Conservation (phyloP, 352 stramenopile species). For the Globisporangium megalacanthum region DNA sequence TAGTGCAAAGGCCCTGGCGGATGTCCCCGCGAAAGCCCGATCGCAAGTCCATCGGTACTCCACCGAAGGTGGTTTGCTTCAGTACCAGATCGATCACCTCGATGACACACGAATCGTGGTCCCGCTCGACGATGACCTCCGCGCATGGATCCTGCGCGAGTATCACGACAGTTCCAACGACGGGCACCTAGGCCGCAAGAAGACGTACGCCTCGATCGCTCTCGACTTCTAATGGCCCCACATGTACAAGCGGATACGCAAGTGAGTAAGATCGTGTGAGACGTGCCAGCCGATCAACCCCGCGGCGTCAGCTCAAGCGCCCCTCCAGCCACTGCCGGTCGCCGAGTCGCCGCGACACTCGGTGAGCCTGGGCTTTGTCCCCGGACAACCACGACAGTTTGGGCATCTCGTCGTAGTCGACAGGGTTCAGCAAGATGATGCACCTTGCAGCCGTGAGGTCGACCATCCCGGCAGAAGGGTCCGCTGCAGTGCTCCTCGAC, state of each 20-base stretch:
- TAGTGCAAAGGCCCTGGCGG: too few relatives aligned
- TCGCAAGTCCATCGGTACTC: too few relatives aligned
- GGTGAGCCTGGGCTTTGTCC: conserved; percentile 7
- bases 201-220: background rate
- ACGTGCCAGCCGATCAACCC: background rate
- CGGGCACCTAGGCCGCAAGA: background rate
- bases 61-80: too few relatives aligned
- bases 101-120: background rate
- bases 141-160: background rate
- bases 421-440: conserved; percentile 24
- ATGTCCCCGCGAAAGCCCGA: too few relatives aligned
- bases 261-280: background rate
- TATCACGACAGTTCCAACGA: background rate
- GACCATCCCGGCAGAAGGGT: too few relatives aligned
- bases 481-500: too few relatives aligned
- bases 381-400: conserved; percentile 8
- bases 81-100: background rate
- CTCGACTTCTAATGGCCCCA: background rate
- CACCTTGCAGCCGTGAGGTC: conserved; percentile 12
- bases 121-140: background rate
- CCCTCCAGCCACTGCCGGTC: background rate
- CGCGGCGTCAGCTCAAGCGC: background rate
- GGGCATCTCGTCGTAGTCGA: conserved; percentile 24
- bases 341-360: background rate
- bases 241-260: background rate